A percentile compares a stretch with the other conserved stretches of the same genome.
phyloP scores from a whole-genome alignment of 2,329 filamentous ascomycete genomes.

The Aspergillus calidoustus region DNA sequence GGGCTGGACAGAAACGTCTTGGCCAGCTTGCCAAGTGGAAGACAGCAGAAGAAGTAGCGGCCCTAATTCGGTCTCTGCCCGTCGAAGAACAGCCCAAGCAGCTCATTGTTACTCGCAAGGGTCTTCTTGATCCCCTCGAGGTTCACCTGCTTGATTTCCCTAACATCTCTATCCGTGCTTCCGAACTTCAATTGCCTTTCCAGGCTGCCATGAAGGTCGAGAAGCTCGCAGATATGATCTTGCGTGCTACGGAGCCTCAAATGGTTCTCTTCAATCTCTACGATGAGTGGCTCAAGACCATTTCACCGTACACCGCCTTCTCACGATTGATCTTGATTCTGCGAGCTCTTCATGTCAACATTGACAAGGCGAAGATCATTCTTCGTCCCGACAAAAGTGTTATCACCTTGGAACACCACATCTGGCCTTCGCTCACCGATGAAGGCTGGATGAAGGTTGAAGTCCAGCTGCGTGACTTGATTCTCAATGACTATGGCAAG shows the following conservation, averaged over 20 bases:
- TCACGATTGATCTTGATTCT: slow-evolving; percentile 92
- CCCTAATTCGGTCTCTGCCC: slow-evolving; percentile 89
- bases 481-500: slow-evolving; percentile 98
- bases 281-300: slow-evolving; percentile 97
- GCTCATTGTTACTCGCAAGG: slow-evolving; percentile 96
- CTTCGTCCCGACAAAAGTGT: slow-evolving; percentile 96
- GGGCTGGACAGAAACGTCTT: slow-evolving; percentile 98
- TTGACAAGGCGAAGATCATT: slow-evolving; percentile 96
- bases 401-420: slow-evolving; percentile 97
- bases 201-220: slow-evolving; percentile 99
- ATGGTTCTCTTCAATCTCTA: slow-evolving; percentile 99
- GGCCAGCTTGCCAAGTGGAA: slow-evolving; percentile 99
- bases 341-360: slow-evolving; percentile 94
- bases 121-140: slow-evolving; percentile 93
- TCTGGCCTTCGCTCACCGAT: slow-evolving; percentile 92
- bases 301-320: slow-evolving; percentile 98
- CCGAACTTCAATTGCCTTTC: slow-evolving; percentile 95
- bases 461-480: slow-evolving; percentile 90
- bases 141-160: slow-evolving; percentile 98
- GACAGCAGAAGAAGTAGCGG: slow-evolving; percentile 98
- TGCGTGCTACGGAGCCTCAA: slow-evolving; percentile 96
- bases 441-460: slow-evolving; percentile 99
- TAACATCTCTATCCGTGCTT: slow-evolving; percentile 97
- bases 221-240: slow-evolving; percentile 98
- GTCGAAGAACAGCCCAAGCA: slow-evolving; percentile 99